Conservation (phyloP, 345 rosid species). For the Eucalyptus viminalis region DNA sequence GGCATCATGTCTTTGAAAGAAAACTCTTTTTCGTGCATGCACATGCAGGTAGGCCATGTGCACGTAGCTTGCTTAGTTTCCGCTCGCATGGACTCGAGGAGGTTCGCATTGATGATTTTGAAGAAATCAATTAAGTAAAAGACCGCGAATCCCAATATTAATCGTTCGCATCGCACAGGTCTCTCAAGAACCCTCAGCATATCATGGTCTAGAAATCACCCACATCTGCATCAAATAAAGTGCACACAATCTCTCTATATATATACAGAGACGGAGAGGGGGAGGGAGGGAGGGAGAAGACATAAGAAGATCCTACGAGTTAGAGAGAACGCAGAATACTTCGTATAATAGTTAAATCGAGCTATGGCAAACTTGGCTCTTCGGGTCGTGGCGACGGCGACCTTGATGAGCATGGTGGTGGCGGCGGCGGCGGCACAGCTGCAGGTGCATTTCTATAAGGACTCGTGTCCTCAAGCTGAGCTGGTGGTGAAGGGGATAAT, state of each 20-base stretch:
- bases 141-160: background rate
- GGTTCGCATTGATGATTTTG: background rate
- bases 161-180: background rate
- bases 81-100: background rate
- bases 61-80: background rate
- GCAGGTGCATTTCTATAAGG: background rate
- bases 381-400: background rate
- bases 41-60: background rate
- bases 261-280: background rate
- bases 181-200: background rate
- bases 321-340: background rate
- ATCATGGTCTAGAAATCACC: background rate
- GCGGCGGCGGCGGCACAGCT: background rate
- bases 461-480: conserved; percentile 6
- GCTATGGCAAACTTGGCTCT: background rate
- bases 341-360: background rate
- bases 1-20: background rate
- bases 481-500: background rate
- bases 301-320: background rate
- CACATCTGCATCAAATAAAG: background rate
- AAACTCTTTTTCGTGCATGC: background rate
- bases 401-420: background rate
- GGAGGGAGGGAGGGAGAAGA: background rate
- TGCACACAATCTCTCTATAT: background rate
- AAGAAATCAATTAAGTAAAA: background rate